Conservation (phyloP, 352 stramenopile genomes). For the Phytophthora pseudosyringae region DNA sequence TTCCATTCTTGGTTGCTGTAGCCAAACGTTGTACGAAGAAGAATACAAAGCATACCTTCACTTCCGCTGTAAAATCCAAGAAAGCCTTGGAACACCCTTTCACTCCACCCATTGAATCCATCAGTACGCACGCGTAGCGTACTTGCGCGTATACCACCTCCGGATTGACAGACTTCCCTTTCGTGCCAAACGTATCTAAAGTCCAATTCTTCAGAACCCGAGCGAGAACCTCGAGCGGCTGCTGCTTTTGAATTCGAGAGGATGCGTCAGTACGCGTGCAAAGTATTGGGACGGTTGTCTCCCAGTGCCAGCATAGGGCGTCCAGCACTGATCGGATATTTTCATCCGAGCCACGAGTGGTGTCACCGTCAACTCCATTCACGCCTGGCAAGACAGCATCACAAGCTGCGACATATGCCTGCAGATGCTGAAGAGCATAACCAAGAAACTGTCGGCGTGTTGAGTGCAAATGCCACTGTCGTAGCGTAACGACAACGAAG, state of each 20-base stretch:
- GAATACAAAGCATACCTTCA: conserved; percentile 27
- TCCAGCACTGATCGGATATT: conserved; percentile 17
- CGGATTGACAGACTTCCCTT: conserved; percentile 1
- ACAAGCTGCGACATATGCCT: conserved; percentile 31
- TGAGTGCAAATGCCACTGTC: conserved; percentile 36
- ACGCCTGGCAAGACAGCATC: conserved; percentile 15
- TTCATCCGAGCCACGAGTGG: not conserved
- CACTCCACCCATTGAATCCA: conserved; percentile 32
- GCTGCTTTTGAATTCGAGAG: conserved; percentile 34
- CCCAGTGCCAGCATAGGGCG: conserved; percentile 76
- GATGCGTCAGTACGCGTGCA: conserved; percentile 51
- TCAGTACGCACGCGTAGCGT: conserved; percentile 45
- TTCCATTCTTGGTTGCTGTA: conserved; percentile 14
- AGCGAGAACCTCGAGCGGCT: conserved; percentile 12
- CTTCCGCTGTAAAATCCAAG: conserved; percentile 15
- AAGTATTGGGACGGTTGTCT: conserved; percentile 46
- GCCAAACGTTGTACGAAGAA: conserved; percentile 27
- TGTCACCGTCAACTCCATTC: not conserved
- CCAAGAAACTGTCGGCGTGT: conserved; percentile 33
- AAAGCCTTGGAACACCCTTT: conserved; percentile 30
- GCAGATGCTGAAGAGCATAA: conserved; percentile 35
- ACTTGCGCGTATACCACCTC: conserved; percentile 43
- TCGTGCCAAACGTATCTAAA: not conserved
- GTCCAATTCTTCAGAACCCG: conserved; percentile 15
- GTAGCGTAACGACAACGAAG: conserved; percentile 19